Base-by-base conservation (phyloP, 495 filamentous ascomycete genomes). In the Astrothelium macrocarpum region DNA sequence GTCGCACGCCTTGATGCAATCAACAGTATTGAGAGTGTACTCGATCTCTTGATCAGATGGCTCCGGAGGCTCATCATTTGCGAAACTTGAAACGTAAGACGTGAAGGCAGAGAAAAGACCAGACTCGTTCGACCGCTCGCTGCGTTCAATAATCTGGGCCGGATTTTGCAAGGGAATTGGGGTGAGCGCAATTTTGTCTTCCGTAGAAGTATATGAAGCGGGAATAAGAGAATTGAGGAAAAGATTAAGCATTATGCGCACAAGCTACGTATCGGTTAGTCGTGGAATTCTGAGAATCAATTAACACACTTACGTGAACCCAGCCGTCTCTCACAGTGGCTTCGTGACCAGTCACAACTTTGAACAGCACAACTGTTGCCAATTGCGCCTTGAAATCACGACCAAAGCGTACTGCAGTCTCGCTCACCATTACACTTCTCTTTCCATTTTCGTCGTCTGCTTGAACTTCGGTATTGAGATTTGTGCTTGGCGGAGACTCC, bases 361-460 rank as follows among this genome's bases (percentile, higher is more conserved):
- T 83, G 80, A 97, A 99, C 53, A 99, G 77, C 34, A 97, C 90
- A 60, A 97, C 85, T 45, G 91, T 95, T 28, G 95, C 95, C 62
- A 97, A 76, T 73, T 97, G 92, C 34, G 92, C 93, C 70, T 90
- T 87, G 73, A 92, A 90, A 70, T 99, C 93, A 63, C 93, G 81
- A 28, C 94, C 94, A 76, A 99, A 96, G 71, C 92, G 92, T 67
- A 99, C 94, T 61, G 94, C 94, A 62, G 96, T 81, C 79, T 99
- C 93, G 72, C 94, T 97, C 69, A 99, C 94, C 94, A 99, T 99
- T 31, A 99, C 90, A 68, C 87, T 96, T 73, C 89, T 92, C 68
- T 90, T 86, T 0, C 86, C 91, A 56, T 65, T 64, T 56, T 29
- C 49, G 25, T 56, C 49, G n/a, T 56, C 49, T 49, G 85, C 91